phyloP scores from a whole-genome alignment of 2,329 filamentous ascomycete species.

The Parascedosporium putredinis region DNA sequence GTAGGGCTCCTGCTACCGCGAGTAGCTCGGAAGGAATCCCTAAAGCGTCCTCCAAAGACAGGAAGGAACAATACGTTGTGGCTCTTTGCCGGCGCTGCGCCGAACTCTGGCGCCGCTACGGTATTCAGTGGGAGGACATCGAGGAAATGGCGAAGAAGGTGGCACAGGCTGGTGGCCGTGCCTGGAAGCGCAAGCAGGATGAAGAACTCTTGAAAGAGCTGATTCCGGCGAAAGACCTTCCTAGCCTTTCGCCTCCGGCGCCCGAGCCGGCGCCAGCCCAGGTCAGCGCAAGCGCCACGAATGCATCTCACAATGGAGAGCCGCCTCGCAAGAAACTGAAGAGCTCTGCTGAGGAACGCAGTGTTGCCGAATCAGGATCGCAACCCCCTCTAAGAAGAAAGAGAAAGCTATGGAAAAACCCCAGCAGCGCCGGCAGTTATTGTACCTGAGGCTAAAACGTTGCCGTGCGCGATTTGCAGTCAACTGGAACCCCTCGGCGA shows the following conservation, averaged over 20 bases:
- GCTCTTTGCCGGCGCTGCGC: conserved; percentile 87
- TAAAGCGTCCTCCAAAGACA: conserved; percentile 59
- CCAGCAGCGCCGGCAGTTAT: conserved; percentile 58
- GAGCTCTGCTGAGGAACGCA: conserved; percentile 32
- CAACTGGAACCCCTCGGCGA: conserved; percentile 62
- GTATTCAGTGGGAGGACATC: conserved; percentile 87
- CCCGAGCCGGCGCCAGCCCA: conserved; percentile 9
- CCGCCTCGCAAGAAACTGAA: conserved; percentile 59
- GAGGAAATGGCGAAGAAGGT: conserved; percentile 89
- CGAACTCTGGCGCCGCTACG: conserved; percentile 90
- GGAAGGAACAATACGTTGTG: conserved; percentile 61
- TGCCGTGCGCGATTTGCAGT: conserved; percentile 80
- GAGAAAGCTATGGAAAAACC: conserved; percentile 34
- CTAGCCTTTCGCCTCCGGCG: conserved; percentile 9
- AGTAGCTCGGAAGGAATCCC: conserved; percentile 53
- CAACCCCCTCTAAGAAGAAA: conserved; percentile 34
- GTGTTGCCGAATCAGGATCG: conserved; percentile 31
- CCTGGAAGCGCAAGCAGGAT: conserved; percentile 81
- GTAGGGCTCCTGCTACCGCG: conserved; percentile 70
- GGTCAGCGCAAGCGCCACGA: neutral
- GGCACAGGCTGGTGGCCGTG: conserved; percentile 64
- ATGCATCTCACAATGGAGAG: conserved; percentile 25
- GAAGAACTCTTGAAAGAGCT: conserved; percentile 79
- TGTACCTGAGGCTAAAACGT: conserved; percentile 62
- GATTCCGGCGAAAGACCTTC: conserved; percentile 47